Percentiles rank a stretch among this genome's conserved stretches.
Conservation (phyloP, 2,329 filamentous ascomycete species). For the Fusarium floridanum region DNA sequence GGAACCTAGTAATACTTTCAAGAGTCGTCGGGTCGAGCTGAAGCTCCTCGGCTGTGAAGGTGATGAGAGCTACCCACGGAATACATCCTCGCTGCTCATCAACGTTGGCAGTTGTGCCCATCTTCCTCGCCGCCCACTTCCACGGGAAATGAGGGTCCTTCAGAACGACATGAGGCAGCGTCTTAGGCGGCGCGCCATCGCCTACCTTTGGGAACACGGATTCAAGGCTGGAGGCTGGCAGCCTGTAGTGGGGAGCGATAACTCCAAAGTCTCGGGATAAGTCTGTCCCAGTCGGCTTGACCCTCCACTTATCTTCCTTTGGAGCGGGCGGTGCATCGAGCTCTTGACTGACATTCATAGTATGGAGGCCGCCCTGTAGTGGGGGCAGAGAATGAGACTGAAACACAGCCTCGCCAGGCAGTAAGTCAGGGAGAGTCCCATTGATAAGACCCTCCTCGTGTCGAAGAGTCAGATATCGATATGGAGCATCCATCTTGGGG, state of each 20-base stretch:
- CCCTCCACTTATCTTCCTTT: too few species aligned
- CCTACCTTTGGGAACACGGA: constrained; percentile 50
- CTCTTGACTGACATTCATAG: background rate
- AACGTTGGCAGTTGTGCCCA: background rate
- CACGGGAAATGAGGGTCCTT: constrained; percentile 58
- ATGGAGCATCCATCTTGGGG: background rate
- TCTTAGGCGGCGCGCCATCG: constrained; percentile 43
- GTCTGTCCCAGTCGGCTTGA: background rate
- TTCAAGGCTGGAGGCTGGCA: background rate
- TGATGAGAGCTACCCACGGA: constrained; percentile 55
- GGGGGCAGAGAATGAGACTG: background rate
- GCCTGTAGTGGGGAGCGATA: background rate
- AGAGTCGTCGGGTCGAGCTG: background rate
- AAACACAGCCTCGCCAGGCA: background rate
- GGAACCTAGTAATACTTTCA: background rate
- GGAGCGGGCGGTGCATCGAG: background rate
- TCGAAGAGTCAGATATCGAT: background rate
- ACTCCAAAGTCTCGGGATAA: background rate
- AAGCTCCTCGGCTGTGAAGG: constrained; percentile 51
- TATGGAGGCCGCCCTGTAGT: background rate
- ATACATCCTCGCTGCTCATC: constrained; percentile 32
- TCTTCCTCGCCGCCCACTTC: constrained; percentile 44
- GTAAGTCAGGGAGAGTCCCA: background rate
- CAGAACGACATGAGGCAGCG: constrained; percentile 59
- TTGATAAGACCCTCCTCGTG: background rate